Evolutionary conservation across 1,139 yeast genomes (phyloP), one percentile per base, ranked within the genome.

Genomic region (Candida smagusa): DNA sequence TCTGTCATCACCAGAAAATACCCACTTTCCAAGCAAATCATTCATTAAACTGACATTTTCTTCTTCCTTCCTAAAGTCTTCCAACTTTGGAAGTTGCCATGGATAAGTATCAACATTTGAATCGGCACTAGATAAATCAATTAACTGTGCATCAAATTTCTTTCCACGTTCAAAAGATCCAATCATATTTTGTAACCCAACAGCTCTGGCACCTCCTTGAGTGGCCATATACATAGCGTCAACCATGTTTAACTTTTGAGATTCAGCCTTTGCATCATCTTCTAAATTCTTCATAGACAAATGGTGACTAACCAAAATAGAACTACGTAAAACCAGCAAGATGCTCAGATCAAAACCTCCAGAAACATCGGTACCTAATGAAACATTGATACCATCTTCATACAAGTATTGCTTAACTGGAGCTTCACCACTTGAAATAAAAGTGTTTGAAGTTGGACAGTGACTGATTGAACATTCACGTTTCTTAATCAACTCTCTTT

Each of bases 1-100:
- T 53, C 98, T 73, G 58, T 92, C 96, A 60, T 92, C 98, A 25
- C 97, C 98, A 42, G 81, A 77, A 56, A 88, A 92, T n/a, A 90
- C 67, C 98, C 98, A 92, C 57, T 88, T 89, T 38, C 87, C 87
- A 6, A 90, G 60, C 37, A 86, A 55, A 56, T 84, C 77, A 21
- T 64, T 66, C 54, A 76, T 66, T 39, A 29, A 31, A 31, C 28
- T 30, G 30, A 6, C 38, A 21, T 34, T 35, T 22, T 35, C 31
- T 6, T 13, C 23, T 12, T 34, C 31, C 28, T 25, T 16, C 11
- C 23, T 22, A 9, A 25, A 22, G 23, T 28, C 11, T 26, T n/a
- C 28, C 28, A 25, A 25, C 12, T 34, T 12, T 1, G 70, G 67
- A 9, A 51, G 22, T 45, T 84, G 94, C 84, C 90, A 85, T 3